Base-by-base conservation (phyloP, 1,284 basidiomycete genomes). In the Ustilago cynodontis region DNA sequence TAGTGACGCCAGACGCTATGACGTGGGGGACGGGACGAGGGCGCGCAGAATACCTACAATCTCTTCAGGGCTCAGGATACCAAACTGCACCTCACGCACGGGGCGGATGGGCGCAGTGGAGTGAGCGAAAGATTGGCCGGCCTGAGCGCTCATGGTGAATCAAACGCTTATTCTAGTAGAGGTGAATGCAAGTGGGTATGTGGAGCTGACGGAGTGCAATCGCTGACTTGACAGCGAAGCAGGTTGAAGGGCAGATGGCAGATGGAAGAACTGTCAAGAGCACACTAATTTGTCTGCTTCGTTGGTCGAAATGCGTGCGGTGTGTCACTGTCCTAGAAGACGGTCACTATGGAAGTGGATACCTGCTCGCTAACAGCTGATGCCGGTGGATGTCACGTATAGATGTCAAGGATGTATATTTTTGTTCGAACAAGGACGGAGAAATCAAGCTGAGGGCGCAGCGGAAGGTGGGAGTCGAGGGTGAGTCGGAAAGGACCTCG, bases 21-120 rank as follows among this genome's bases (percentile, higher is more conserved):
- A 67, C 22, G 39, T 13, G 29, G 64, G 29, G 26, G 31, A 47
- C 7, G 64, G 49, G 45, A 51, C 20, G 45, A 35, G 35, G 26
- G 60, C 65, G 57, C 41, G 22, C 53, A 8, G 47, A 68, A 71
- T 71, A 85, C 84, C 65, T 78, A 85, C 84, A 86, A 99, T 99
- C 90, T 99, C 97, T 88, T 99, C 97, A n/a, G 97, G 97, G 59
- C 95, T 97, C 85, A 99, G 91, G 81, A 99, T 95, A 85, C 97
- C 96, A 88, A 99, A 99, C 88, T 99, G 97, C 72, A 99, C 96
- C 88, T 98, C 95, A 88, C 92, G 93, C 82, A 98, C 94, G 49
- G 77, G 68, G 64, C 84, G 82, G 88, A 95, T 90, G 43, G 95
- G 95, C 67, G 95, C 95, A 85, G 93, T 92, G 49, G 95, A 98